These are phyloP conservation scores for Suhomyces sp. DNA, from an alignment of 805 yeast genomes.

Conservation along the genomic window DNA sequence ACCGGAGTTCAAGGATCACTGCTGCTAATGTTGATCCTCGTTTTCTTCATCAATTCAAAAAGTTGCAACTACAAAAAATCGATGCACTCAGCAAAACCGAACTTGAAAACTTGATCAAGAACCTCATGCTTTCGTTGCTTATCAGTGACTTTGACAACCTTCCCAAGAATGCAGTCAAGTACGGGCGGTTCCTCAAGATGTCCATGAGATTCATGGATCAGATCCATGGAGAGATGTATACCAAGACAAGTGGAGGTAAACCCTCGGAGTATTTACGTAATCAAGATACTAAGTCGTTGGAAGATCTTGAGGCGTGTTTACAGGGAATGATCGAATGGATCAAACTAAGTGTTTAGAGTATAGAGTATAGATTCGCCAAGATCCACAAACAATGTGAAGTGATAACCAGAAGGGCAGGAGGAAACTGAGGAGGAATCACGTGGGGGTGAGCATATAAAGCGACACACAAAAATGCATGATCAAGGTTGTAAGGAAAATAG, in stretches of 20 bases:
- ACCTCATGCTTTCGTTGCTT: conserved; percentile 33
- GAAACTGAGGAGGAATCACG: too few relatives aligned
- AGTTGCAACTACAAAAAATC: conserved; percentile 27
- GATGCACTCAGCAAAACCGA: conserved; percentile 29
- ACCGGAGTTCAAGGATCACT: conserved; percentile 13
- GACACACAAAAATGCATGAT: too few relatives aligned
- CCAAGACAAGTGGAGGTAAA: conserved; percentile 13
- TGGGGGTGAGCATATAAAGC: too few relatives aligned
- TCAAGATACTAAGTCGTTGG: conserved; percentile 11
- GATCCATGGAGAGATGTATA: conserved; percentile 29
- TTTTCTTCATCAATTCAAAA: conserved; percentile 25
- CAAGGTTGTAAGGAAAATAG: too few relatives aligned
- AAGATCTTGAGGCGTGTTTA: conserved; percentile 23
- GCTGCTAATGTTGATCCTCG: conserved; percentile 17
- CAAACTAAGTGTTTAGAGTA: not conserved
- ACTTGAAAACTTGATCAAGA: conserved; percentile 32
- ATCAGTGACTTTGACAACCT: conserved; percentile 30
- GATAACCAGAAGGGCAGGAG: too few relatives aligned
- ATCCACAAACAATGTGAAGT: too few relatives aligned
- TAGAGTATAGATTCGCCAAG: not conserved
- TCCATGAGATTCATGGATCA: conserved; percentile 31
- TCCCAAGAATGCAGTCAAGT: conserved; percentile 24
- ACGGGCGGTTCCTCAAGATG: conserved; percentile 26
- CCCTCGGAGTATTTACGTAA: conserved; percentile 31
- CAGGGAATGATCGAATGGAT: conserved; percentile 27